Evolutionary conservation across 768 basidiomycete genomes (phyloP).

Genomic region (Panaeolus cyanescens): DNA sequence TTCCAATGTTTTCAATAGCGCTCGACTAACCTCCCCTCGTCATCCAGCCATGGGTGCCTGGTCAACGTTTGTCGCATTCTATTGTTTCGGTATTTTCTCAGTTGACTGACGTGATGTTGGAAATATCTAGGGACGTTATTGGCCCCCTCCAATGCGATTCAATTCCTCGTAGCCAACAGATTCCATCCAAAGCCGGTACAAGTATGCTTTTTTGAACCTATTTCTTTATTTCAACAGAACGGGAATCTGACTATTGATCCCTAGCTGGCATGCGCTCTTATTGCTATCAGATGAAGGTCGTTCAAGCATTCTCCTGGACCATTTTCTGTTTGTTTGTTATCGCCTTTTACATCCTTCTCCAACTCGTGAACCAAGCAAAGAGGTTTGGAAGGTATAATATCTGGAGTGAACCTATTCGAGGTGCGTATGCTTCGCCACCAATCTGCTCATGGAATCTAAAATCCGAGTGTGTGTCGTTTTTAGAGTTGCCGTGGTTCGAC

Average conservation of each 20-base stretch:
- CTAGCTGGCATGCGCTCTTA: constrained; percentile 58
- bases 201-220: constrained; percentile 41
- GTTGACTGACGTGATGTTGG: constrained; percentile 6
- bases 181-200: constrained; percentile 52
- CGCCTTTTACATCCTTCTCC: constrained; percentile 57
- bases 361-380: constrained; percentile 58
- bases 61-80: constrained; percentile 53
- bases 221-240: constrained; percentile 1
- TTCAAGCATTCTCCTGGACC: constrained; percentile 80
- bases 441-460: not conserved
- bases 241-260: constrained; percentile 1
- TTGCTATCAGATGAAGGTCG: constrained; percentile 81
- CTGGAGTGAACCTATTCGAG: constrained; percentile 61
- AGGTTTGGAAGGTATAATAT: constrained; percentile 53
- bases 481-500: constrained; percentile 78
- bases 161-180: constrained; percentile 37
- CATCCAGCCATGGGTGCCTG: constrained; percentile 71
- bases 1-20: constrained; percentile 6
- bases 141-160: constrained; percentile 62
- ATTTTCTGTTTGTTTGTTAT: constrained; percentile 50
- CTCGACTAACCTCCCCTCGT: constrained; percentile 8
- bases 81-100: not conserved
- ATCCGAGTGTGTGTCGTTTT: not conserved
- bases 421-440: constrained; percentile 23
- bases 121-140: constrained; percentile 63